Evolutionary conservation across 2,329 filamentous ascomycete species (phyloP), one percentile per base, ranked within the genome.

Genomic region (Pseudonectria foliicola): DNA sequence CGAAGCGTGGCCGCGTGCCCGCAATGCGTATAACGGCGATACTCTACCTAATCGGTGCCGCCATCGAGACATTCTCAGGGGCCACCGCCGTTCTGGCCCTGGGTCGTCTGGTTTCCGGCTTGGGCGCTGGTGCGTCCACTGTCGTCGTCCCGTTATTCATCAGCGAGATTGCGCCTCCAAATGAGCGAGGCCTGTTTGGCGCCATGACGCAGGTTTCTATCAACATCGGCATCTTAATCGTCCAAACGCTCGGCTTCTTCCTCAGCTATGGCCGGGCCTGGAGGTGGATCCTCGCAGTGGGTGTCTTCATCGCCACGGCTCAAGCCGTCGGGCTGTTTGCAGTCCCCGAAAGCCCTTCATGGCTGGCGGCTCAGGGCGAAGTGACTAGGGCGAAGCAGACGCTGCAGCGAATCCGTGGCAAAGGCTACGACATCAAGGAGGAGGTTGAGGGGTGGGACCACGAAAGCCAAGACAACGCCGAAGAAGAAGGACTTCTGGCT

Each of bases 141-240:
- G 92, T 98, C 13, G 85, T 95, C 25, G 88, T 93, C 3, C 92
- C 92, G 1, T 76, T 98, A 13, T 98, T 94, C 66, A 87, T 98
- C 48, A 89, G 87, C 29, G 92, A 98, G 61, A 75, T 95, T 16
- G 82, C 89, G 0, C 92, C 90, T 4, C 77, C 77, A 0, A 65
- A 70, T 12, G 75, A 82, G 45, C 77, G 80, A 35, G 89, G 88
- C 5, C 77, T 94, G 43, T 96, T 95, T 54, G 78, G 78, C 10
- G 71, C 76, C 36, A 82, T 93, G 61, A 96, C 92, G 0, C 90
- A 98, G 57, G 80, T 96, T 53, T 89, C 88, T 61, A 89, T 89
- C 67, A 96, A 96, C 53, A 67, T 89, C 15, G 92, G 92, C 37
- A 95, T 98, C 34, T 63, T 98, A 28, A 64, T 78, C 16, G 82